Percentiles rank a stretch among this genome's conserved stretches.
Evolutionary conservation across 2,329 filamentous ascomycete species (phyloP).

Genomic region (Simplicillium sp.): DNA sequence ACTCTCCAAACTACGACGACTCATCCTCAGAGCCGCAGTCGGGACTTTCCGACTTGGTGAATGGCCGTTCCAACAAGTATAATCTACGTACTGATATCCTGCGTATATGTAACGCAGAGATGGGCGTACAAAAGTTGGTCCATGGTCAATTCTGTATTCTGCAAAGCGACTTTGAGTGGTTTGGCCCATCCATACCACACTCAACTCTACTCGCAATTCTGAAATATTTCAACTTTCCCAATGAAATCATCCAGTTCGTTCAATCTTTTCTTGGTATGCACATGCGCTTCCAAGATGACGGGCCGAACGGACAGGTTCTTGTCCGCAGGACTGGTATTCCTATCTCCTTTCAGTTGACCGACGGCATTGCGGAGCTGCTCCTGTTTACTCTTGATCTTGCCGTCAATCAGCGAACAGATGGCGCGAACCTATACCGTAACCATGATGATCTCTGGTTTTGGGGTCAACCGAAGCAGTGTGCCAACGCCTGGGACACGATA

Average conservation of each 20-base stretch:
- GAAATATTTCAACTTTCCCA: conserved; percentile 42
- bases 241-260: conserved; percentile 37
- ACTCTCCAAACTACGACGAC: no score
- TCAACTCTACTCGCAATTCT: conserved; percentile 42
- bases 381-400: conserved; percentile 55
- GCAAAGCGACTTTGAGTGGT: conserved; percentile 49
- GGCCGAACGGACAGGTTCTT: conserved; percentile 2
- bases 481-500: conserved; percentile 43
- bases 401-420: conserved; percentile 44
- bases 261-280: conserved; percentile 2
- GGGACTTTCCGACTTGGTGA: no score
- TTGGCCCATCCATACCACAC: conserved; percentile 48
- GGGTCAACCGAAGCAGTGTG: conserved; percentile 37
- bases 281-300: conserved; percentile 28
- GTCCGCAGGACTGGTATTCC: conserved; percentile 43
- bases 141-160: conserved; percentile 22
- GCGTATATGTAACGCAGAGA: no score
- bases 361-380: conserved; percentile 45
- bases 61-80: no score
- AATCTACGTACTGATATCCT: no score
- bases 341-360: conserved; percentile 44
- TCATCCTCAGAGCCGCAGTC: no score
- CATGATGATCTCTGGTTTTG: conserved; percentile 60
- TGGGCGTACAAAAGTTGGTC: conserved; percentile 2
- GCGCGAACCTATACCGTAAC: conserved; percentile 44